Evolutionary conservation across 2,329 filamentous ascomycete genomes (phyloP).

Genomic region (Fusarium tupiense): DNA sequence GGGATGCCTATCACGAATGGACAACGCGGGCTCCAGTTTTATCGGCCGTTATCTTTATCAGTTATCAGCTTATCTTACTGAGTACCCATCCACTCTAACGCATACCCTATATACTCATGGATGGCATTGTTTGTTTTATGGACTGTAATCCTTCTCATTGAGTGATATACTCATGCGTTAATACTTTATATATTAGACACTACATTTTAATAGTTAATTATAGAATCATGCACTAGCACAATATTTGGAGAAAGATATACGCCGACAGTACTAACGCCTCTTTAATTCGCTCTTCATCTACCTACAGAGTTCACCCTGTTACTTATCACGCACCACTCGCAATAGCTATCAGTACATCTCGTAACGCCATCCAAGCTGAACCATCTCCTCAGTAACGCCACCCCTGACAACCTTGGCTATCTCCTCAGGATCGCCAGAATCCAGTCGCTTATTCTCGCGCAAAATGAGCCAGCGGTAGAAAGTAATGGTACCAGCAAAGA

Average conservation of each 20-base stretch:
- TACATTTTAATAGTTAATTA: no score
- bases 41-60: not conserved
- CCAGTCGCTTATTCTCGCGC: constrained; percentile 52
- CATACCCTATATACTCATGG: not conserved
- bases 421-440: constrained; percentile 48
- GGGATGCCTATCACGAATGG: not conserved
- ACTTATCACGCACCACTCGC: rapidly evolving
- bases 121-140: no score
- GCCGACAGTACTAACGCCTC: rapidly evolving
- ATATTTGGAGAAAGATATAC: no score
- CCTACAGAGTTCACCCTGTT: not conserved
- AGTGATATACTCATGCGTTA: no score
- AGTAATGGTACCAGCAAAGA: constrained; percentile 49
- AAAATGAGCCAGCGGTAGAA: constrained; percentile 50
- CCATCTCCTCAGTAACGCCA: constrained; percentile 56
- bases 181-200: no score
- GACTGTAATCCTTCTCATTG: no score
- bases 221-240: no score
- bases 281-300: not conserved
- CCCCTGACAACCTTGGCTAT: constrained; percentile 53
- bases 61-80: not conserved
- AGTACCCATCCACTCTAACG: not conserved
- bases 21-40: not conserved
- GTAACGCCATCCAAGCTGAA: constrained; percentile 54
- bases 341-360: constrained; percentile 51